Base-by-base conservation (phyloP, 2,329 filamentous ascomycete species). In the Chrysoporthe deuterocubensis region DNA sequence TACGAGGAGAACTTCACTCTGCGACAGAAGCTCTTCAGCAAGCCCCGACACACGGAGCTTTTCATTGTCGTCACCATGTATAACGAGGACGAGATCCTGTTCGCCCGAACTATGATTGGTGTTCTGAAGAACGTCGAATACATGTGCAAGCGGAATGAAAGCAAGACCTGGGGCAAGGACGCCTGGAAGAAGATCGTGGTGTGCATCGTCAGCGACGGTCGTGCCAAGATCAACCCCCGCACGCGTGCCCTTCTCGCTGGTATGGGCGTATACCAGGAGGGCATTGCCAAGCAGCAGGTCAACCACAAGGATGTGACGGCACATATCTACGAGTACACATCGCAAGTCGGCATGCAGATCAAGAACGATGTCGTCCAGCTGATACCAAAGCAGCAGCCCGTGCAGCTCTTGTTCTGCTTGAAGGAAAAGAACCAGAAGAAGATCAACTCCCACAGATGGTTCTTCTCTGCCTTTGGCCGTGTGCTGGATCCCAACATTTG, bases 391-490 rank as follows among this genome's bases (percentile, higher is more conserved):
- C 91, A 92, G 69, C 94, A 96, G 70, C 95, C 96, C 0, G 92
- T 99, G 2, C 96, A 99, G 81, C 91, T 99, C 83, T 88, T 99
- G 4, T 99, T 99, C 84, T 99, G 96, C 78, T 81, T 99, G 70
- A 99, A 99, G 83, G 96, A 99, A 78, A 98, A 97, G 87, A 99
- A 99, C 78, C 94, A 97, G 82, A 99, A 99, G 85, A 99, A 99
- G 85, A 99, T 99, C 87, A 99, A 99, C 78, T 98, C 96, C 0
- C 96, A 99, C 79, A 86, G 96, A 78, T 99, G 96, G 96, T 98
- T 99, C 83, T 99, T 99, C 85, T 92, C 96, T 73, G 96, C 95
- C 0, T 99, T 99, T 78, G 96, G 96, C 43, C 88, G 90, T 32
- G 92, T 98, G 3, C 82, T 99, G 57, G 91, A 98, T 71, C 96